phyloP scores from a whole-genome alignment of 2,329 filamentous ascomycete species.

The Diaporthe eres region DNA sequence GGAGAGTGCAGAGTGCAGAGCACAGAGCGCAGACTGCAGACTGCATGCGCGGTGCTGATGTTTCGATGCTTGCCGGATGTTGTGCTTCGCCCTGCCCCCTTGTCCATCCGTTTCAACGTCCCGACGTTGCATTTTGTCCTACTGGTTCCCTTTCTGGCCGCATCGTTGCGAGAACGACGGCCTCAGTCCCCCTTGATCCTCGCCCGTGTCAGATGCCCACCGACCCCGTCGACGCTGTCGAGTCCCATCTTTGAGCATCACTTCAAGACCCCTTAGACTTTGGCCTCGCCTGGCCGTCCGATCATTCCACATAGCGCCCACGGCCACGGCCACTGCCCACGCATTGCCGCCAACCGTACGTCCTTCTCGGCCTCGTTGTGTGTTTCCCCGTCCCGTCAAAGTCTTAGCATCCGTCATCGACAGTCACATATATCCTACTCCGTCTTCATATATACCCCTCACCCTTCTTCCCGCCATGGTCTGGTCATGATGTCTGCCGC shows the following conservation, averaged over 20 bases:
- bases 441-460: not conserved
- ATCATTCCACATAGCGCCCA: slow-evolving; percentile 4
- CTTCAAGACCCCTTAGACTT: not conserved
- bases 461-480: not conserved
- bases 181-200: slow-evolving; percentile 16
- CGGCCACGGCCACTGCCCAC: not conserved
- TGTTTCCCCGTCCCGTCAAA: slow-evolving; percentile 22
- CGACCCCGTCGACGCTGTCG: not conserved
- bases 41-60: slow-evolving; percentile 14
- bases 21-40: not conserved
- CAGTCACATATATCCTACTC: not conserved
- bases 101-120: slow-evolving; percentile 31
- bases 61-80: slow-evolving; percentile 27
- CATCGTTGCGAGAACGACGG: slow-evolving; percentile 17
- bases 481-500: not conserved
- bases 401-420: slow-evolving; percentile 33
- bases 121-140: slow-evolving; percentile 32
- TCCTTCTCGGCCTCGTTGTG: not conserved
- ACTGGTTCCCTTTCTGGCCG: slow-evolving; percentile 21
- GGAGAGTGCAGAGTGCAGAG: not conserved
- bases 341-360: slow-evolving; percentile 13
- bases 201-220: slow-evolving; percentile 19
- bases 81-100: slow-evolving; percentile 7
- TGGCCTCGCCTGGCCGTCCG: slow-evolving; percentile 29
- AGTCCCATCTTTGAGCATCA: slow-evolving; percentile 13